Percentiles rank a stretch among this genome's conserved stretches.
Evolutionary conservation across 192 early-diverging fungal genomes (phyloP).

Genomic region (Rhizoclosmatium globosum): DNA sequence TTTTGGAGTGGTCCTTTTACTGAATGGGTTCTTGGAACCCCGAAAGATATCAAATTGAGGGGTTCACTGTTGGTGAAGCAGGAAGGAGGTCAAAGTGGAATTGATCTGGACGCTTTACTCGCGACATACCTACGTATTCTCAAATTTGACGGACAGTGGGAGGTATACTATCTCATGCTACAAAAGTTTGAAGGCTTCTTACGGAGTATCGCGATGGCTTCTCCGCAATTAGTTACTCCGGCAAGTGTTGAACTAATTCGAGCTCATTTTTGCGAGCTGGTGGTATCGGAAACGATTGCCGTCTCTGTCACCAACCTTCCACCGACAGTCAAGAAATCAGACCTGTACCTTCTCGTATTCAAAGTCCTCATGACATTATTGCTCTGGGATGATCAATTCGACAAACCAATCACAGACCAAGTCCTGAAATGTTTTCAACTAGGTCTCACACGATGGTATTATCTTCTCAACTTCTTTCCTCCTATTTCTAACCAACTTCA

Average conservation of each 20-base stretch:
- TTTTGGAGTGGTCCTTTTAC: not conserved
- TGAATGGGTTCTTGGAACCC: not conserved
- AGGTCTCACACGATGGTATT: conserved; percentile 70
- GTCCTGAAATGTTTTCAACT: conserved; percentile 77
- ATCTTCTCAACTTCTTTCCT: not conserved
- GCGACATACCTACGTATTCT: conserved; percentile 51
- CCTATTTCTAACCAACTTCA: not conserved
- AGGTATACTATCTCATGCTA: conserved; percentile 76
- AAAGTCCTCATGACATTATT: conserved; percentile 73
- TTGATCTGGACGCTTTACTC: conserved; percentile 16
- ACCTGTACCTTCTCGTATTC: conserved; percentile 71
- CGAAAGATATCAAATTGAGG: not conserved
- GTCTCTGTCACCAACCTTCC: conserved; percentile 67
- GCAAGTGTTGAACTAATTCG: conserved; percentile 60
- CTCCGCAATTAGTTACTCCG: conserved; percentile 67
- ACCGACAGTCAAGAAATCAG: conserved; percentile 64
- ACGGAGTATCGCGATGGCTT: conserved; percentile 68
- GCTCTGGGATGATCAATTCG: conserved; percentile 70
- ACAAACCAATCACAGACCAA: conserved; percentile 72
- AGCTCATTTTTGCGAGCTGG: conserved; percentile 63
- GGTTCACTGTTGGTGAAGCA: not conserved
- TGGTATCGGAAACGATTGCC: conserved; percentile 63
- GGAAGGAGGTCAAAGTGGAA: not conserved
- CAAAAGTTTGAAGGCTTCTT: conserved; percentile 74
- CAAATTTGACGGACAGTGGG: conserved; percentile 72